These are phyloP conservation scores for Lentinula guzmanii DNA, from an alignment of 768 basidiomycete species.

Conservation along the genomic window DNA sequence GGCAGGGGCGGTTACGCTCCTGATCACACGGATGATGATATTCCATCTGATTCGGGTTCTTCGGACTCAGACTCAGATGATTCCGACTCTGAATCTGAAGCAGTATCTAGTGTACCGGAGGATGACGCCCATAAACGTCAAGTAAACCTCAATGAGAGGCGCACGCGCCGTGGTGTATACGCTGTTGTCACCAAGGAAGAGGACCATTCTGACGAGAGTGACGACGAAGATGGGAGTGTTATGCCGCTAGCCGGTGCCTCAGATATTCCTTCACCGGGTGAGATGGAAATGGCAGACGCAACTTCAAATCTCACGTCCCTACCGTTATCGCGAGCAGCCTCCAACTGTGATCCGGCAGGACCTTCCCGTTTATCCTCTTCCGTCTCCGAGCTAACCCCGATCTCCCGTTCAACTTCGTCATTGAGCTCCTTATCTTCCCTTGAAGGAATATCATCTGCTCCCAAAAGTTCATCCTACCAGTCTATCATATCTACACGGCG, in stretches of 20 bases:
- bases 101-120: constrained; percentile 21
- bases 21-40: constrained; percentile 42
- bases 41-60: constrained; percentile 43
- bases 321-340: constrained; percentile 30
- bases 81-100: constrained; percentile 30
- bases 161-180: constrained; percentile 80
- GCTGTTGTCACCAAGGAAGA: constrained; percentile 56
- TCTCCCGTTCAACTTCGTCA: constrained; percentile 31
- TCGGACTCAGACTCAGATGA: constrained; percentile 46
- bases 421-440: constrained; percentile 36
- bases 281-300: constrained; percentile 49
- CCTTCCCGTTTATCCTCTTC: not conserved
- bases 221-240: constrained; percentile 42
- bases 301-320: constrained; percentile 41
- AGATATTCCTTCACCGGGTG: constrained; percentile 41
- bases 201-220: constrained; percentile 55
- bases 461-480: constrained; percentile 37
- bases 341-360: constrained; percentile 17
- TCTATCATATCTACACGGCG: constrained; percentile 57
- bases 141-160: constrained; percentile 70
- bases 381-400: constrained; percentile 2
- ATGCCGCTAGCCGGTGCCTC: constrained; percentile 38
- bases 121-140: constrained; percentile 23
- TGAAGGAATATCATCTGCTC: constrained; percentile 19
- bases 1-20: constrained; percentile 71